Percentiles rank a stretch among this genome's conserved stretches.
Conservation (phyloP, 164 flowering plant species). For the Saururus chinensis region DNA sequence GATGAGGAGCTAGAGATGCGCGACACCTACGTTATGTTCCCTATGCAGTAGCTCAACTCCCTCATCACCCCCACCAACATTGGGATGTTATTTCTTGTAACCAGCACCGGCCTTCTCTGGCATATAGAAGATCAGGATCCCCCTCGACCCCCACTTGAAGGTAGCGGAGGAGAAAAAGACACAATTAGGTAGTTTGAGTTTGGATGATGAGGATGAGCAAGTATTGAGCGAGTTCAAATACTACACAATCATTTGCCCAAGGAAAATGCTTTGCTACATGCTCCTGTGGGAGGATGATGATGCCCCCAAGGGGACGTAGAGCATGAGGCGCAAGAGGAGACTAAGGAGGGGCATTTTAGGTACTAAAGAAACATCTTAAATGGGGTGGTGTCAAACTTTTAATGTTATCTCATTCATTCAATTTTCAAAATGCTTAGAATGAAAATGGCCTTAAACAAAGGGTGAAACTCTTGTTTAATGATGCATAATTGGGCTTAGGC, state of each 20-base stretch:
- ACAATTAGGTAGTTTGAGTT: conserved; percentile 18
- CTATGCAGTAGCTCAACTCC: conserved; percentile 57
- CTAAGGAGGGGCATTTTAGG: too few relatives aligned
- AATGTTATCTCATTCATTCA: too few relatives aligned
- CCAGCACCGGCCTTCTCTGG: conserved; percentile 21
- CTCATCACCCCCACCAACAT: conserved; percentile 44
- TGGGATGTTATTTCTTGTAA: conserved; percentile 30
- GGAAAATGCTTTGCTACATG: too few relatives aligned
- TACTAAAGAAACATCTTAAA: too few relatives aligned
- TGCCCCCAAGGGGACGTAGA: too few relatives aligned
- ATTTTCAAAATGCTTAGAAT: too few relatives aligned
- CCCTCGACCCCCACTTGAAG: conserved; percentile 15
- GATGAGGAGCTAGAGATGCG: conserved; percentile 67
- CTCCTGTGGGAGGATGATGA: too few relatives aligned
- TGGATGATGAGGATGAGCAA: conserved; percentile 39
- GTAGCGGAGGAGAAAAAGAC: not conserved
- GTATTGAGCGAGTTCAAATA: conserved; percentile 30
- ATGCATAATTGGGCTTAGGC: too few relatives aligned
- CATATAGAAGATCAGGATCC: conserved; percentile 14
- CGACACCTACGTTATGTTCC: conserved; percentile 53
- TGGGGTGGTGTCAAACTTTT: too few relatives aligned
- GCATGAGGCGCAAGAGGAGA: too few relatives aligned
- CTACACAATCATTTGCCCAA: conserved; percentile 40
- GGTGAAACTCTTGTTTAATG: too few relatives aligned
- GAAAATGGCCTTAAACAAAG: too few relatives aligned